Conservation (phyloP, 495 filamentous ascomycete genomes). For the Aspergillus saccharolyticus region DNA sequence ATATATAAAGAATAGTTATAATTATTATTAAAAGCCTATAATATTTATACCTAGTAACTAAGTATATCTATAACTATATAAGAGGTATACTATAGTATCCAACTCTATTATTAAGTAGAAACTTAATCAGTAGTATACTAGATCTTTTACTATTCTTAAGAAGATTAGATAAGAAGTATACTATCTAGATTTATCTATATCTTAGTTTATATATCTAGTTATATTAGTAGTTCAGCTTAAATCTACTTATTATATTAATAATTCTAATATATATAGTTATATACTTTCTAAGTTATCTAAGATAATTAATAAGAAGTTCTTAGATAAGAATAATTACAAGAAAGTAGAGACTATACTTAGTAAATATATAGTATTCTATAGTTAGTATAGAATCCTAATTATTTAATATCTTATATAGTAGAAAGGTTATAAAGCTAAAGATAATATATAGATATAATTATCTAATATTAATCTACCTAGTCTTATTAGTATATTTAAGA, state of each 20-base stretch:
- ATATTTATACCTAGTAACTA: too few species aligned
- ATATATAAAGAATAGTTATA: too few species aligned
- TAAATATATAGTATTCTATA: background rate
- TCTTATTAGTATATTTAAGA: background rate
- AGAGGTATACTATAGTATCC: too few species aligned
- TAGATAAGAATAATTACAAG: background rate
- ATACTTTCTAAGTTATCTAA: background rate
- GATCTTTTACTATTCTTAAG: too few species aligned
- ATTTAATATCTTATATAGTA: slow-evolving; percentile 5
- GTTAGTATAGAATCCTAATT: background rate
- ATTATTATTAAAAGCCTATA: too few species aligned
- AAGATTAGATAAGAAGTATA: too few species aligned
- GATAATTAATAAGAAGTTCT: background rate
- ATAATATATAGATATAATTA: background rate
- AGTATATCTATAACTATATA: too few species aligned
- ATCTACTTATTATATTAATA: background rate
- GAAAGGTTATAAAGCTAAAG: background rate
- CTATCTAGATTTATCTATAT: too few species aligned
- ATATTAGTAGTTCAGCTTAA: background rate
- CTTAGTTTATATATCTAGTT: background rate
- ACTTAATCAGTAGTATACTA: background rate
- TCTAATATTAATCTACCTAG: background rate
- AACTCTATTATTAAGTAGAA: too few species aligned
- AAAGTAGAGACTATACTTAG: background rate
- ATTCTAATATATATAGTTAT: too few species aligned